These are phyloP conservation scores for Xylaria scruposa DNA, from an alignment of 495 filamentous ascomycete genomes.

Conservation along the genomic window DNA sequence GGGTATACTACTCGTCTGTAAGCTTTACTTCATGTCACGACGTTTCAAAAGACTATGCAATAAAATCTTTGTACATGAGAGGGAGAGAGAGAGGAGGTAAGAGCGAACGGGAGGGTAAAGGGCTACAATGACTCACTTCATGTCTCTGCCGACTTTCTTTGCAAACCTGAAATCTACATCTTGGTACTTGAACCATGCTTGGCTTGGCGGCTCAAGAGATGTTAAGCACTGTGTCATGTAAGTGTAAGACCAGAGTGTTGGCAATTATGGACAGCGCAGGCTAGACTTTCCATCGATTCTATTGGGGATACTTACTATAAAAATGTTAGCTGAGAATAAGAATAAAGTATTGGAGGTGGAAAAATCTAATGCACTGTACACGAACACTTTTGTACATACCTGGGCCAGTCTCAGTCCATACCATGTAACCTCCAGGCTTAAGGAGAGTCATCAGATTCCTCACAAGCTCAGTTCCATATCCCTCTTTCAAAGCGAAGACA, in stretches of 20 bases:
- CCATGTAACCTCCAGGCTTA: slow-evolving; percentile 20
- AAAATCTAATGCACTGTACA: neutral
- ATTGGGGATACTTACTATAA: neutral
- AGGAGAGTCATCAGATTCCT: slow-evolving; percentile 23
- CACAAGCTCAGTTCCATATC: neutral
- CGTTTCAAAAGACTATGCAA: neutral
- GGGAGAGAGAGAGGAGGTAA: no score
- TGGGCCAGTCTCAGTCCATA: slow-evolving; percentile 22
- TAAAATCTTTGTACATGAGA: neutral
- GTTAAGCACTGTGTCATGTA: slow-evolving; percentile 1
- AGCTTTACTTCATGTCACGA: neutral
- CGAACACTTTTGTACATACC: neutral
- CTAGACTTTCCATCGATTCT: neutral
- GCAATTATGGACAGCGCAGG: no score
- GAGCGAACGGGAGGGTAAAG: neutral
- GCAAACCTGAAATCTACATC: slow-evolving; percentile 14
- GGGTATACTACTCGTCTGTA: slow-evolving; percentile 11
- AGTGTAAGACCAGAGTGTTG: neutral
- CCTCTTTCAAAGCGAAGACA: slow-evolving; percentile 21
- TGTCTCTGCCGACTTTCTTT: slow-evolving; percentile 17
- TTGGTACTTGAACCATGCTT: slow-evolving; percentile 19
- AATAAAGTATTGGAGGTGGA: neutral
- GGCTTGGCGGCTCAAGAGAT: slow-evolving; percentile 9
- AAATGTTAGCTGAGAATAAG: neutral
- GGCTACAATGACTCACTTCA: slow-evolving; percentile 1